phyloP scores from a whole-genome alignment of 2,329 filamentous ascomycete species.

The Pseudogymnoascus sp. region DNA sequence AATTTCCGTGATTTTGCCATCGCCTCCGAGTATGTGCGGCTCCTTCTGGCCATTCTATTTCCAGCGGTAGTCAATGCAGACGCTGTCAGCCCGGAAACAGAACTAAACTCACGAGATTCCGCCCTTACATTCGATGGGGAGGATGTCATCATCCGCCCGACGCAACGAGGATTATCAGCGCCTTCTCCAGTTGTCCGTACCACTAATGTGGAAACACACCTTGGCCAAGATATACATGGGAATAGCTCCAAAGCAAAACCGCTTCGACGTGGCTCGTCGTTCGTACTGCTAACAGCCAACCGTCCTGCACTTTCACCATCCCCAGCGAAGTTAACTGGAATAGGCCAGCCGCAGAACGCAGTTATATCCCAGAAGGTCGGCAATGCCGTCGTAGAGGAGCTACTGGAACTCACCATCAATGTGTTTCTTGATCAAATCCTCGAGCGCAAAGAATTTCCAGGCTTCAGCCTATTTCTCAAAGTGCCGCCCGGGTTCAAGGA shows the following conservation, averaged over 20 bases:
- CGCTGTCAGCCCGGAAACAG: conserved; percentile 71
- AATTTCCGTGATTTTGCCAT: conserved; percentile 78
- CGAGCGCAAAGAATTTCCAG: conserved; percentile 79
- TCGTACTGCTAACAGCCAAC: conserved; percentile 69
- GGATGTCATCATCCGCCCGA: conserved; percentile 67
- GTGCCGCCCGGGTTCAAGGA: conserved; percentile 89
- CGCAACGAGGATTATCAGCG: conserved; percentile 46
- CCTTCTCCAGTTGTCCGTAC: conserved; percentile 66
- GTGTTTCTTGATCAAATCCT: conserved; percentile 84
- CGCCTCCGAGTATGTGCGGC: conserved; percentile 71
- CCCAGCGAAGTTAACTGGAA: conserved; percentile 54
- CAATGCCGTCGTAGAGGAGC: conserved; percentile 64
- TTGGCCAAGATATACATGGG: conserved; percentile 36
- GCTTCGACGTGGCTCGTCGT: conserved; percentile 77
- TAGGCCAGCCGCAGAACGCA: conserved; percentile 52
- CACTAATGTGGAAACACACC: conserved; percentile 48
- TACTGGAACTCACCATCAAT: conserved; percentile 69
- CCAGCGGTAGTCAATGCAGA: conserved; percentile 84
- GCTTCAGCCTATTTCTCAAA: conserved; percentile 77
- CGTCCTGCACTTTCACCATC: conserved; percentile 54
- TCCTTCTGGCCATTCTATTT: conserved; percentile 73
- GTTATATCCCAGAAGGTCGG: conserved; percentile 46
- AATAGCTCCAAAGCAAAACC: conserved; percentile 46
- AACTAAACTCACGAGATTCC: conserved; percentile 77
- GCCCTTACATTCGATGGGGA: conserved; percentile 77